Evolutionary conservation across 176 grass and related monocot species (phyloP).

Genomic region (Calamus simplicifolius): DNA sequence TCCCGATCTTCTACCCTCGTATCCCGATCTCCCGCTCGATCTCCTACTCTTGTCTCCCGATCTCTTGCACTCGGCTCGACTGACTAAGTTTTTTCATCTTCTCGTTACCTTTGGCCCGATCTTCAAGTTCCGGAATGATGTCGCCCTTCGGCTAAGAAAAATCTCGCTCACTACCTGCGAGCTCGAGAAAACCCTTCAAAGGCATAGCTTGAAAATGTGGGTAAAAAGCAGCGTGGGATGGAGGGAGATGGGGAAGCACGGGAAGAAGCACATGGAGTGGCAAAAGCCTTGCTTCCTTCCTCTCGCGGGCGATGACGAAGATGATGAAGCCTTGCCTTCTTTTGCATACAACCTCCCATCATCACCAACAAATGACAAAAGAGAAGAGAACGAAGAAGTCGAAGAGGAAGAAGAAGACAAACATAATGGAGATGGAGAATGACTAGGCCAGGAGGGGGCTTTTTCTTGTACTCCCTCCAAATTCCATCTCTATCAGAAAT

Average conservation of each 20-base stretch:
- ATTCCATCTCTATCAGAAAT: constrained; percentile 80
- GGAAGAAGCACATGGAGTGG: constrained; percentile 62
- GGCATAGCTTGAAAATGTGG: too few relatives aligned
- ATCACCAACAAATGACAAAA: constrained; percentile 12
- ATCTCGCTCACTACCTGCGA: too few relatives aligned
- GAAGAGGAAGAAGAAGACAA: constrained; percentile 26
- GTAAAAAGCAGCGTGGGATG: constrained; percentile 11
- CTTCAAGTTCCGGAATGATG: too few relatives aligned
- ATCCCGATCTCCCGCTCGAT: too few relatives aligned
- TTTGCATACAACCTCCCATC: constrained; percentile 35
- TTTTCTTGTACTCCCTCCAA: constrained; percentile 45
- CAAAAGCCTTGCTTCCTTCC: constrained; percentile 28
- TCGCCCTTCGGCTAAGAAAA: too few relatives aligned
- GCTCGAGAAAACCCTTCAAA: too few relatives aligned
- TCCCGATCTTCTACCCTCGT: too few relatives aligned
- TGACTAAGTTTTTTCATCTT: too few relatives aligned
- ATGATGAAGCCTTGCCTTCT: constrained; percentile 35
- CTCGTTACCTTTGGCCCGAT: too few relatives aligned
- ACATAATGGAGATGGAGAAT: constrained; percentile 13
- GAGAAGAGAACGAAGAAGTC: constrained; percentile 13
- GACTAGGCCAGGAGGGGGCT: constrained; percentile 2
- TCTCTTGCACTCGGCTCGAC: too few relatives aligned
- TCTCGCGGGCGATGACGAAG: constrained; percentile 13
- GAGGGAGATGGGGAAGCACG: constrained; percentile 67
- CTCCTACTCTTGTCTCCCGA: too few relatives aligned